Evolutionary conservation across 2,329 filamentous ascomycete species (phyloP).

Genomic region (Fusarium bactridioides): DNA sequence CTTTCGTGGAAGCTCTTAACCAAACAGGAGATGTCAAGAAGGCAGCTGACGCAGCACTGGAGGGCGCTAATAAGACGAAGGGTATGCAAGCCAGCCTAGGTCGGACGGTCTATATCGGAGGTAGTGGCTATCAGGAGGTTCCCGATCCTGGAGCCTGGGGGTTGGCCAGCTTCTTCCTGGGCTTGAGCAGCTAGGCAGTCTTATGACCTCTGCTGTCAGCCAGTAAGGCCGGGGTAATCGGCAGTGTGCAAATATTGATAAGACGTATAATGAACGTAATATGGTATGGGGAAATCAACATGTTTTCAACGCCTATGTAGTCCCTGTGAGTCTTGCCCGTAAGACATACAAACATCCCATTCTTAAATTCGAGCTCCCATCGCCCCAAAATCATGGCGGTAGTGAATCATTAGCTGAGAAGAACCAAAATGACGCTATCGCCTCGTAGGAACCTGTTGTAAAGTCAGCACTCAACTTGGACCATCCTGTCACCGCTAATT

Average conservation of each 20-base stretch:
- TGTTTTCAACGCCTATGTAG: conserved; percentile 52
- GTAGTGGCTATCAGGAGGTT: conserved; percentile 58
- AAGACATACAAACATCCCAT: conserved; percentile 43
- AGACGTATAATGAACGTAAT: conserved; percentile 5
- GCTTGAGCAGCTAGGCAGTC: conserved; percentile 60
- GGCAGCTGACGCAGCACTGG: conserved; percentile 77
- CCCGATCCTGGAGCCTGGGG: conserved; percentile 75
- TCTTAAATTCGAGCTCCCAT: conserved; percentile 36
- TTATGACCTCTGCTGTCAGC: not conserved
- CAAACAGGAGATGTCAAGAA: conserved; percentile 71
- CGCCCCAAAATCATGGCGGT: conserved; percentile 21
- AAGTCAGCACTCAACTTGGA: conserved; percentile 27
- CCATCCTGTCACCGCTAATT: conserved; percentile 16
- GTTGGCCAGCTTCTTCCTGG: conserved; percentile 81
- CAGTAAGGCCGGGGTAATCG: not conserved
- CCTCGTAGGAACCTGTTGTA: conserved; percentile 79
- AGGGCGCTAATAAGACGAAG: conserved; percentile 84
- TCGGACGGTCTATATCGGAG: conserved; percentile 52
- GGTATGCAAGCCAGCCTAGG: conserved; percentile 92
- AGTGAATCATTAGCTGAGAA: conserved; percentile 69
- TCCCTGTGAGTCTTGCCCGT: conserved; percentile 44
- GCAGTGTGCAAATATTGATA: conserved; percentile 3
- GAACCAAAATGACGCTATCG: conserved; percentile 86
- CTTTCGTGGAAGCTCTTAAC: conserved; percentile 79
- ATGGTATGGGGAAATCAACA: conserved; percentile 34